Evolutionary conservation across 306 rosid genomes (phyloP).

Genomic region (Inga leiocalycina): DNA sequence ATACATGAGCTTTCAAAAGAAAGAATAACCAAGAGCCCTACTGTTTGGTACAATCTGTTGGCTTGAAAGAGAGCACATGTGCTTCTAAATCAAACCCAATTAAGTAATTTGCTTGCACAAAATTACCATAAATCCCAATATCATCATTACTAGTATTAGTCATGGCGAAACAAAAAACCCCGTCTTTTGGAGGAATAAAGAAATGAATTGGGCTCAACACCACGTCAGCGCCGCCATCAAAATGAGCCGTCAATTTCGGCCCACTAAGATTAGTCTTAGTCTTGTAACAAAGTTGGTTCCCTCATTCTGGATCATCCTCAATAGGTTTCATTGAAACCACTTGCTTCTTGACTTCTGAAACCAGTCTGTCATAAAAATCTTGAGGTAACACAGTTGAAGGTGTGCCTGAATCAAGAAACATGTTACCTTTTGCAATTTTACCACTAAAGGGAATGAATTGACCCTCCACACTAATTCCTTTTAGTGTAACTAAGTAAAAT

Average conservation of each 20-base stretch:
- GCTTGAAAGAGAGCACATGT: too few species aligned
- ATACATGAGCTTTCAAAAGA: too few species aligned
- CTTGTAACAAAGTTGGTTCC: slow-evolving; percentile 44
- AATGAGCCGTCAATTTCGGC: slow-evolving; percentile 23
- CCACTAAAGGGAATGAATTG: slow-evolving; percentile 30
- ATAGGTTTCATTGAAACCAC: slow-evolving; percentile 32
- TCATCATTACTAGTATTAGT: background rate
- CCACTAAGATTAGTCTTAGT: slow-evolving; percentile 27
- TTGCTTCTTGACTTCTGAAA: too few species aligned
- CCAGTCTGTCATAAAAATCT: slow-evolving; percentile 38
- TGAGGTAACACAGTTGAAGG: slow-evolving; percentile 41
- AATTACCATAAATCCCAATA: slow-evolving; percentile 11
- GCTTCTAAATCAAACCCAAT: too few species aligned
- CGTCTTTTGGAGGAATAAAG: slow-evolving; percentile 32
- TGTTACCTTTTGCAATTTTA: slow-evolving; percentile 39
- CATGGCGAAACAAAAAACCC: slow-evolving; percentile 40
- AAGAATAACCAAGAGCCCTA: too few species aligned
- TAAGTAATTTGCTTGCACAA: too few species aligned
- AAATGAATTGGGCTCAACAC: slow-evolving; percentile 17
- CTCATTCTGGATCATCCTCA: slow-evolving; percentile 34
- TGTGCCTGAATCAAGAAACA: slow-evolving; percentile 50
- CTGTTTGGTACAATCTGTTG: too few species aligned
- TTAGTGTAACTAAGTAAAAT: slow-evolving; percentile 38
- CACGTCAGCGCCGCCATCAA: slow-evolving; percentile 33
- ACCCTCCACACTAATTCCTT: slow-evolving; percentile 44